A percentile compares a stretch with the other conserved stretches of the same genome.
phyloP scores from a whole-genome alignment of 345 rosid genomes.

The Pugionium cornutum region DNA sequence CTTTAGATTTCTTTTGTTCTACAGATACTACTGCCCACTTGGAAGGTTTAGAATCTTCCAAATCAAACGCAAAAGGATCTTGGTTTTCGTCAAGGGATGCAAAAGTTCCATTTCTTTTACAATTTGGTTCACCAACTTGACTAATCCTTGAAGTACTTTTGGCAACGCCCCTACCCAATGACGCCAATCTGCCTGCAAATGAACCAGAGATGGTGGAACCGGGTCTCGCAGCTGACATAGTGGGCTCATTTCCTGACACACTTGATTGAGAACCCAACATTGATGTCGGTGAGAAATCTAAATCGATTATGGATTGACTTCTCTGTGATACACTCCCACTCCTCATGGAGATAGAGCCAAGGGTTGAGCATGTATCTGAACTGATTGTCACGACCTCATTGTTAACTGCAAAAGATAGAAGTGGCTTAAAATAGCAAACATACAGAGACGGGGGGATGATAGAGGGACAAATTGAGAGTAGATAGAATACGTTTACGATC shows the following conservation, averaged over 20 bases:
- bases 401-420: conserved; percentile 51
- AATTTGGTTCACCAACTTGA: conserved; percentile 46
- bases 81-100: conserved; percentile 53
- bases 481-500: conserved; percentile 52
- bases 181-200: conserved; percentile 53
- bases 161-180: conserved; percentile 47
- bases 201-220: conserved; percentile 57
- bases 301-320: conserved; percentile 46
- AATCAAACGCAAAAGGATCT: conserved; percentile 95
- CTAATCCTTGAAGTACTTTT: conserved; percentile 44
- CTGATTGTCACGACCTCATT: conserved; percentile 58
- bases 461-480: neutral
- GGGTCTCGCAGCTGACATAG: conserved; percentile 45
- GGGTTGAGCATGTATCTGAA: conserved; percentile 53
- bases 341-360: conserved; percentile 47
- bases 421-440: conserved; percentile 16
- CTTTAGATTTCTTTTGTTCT: conserved; percentile 51
- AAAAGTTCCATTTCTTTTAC: conserved; percentile 42
- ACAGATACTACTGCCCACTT: conserved; percentile 84
- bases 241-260: conserved; percentile 47
- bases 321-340: conserved; percentile 50
- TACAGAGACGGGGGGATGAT: conserved; percentile 19
- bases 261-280: conserved; percentile 52
- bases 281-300: conserved; percentile 42
- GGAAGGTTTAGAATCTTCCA: conserved; percentile 76